Evolutionary conservation across 306 rosid species (phyloP), one percentile per base, ranked within the genome.

Genomic region (Dryas alaskensis): DNA sequence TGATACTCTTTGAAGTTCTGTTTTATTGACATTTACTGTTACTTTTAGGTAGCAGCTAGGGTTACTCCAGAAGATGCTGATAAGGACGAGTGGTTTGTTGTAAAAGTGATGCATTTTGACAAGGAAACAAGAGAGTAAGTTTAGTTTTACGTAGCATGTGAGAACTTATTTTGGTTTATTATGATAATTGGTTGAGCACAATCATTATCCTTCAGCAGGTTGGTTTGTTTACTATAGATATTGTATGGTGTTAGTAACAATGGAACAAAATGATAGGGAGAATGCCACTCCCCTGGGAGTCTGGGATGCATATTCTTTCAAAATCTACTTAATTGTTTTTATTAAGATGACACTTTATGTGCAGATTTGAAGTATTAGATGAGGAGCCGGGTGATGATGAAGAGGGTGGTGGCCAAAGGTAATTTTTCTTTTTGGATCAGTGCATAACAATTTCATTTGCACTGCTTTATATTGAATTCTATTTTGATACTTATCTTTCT

Each of bases 381-480:
- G 99, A 94, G 85, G 99, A 94, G 70, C 97, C 97, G 0, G 98
- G 96, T 48, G 99, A 94, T 82, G 97, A 94, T 70, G 97, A 94
- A 72, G 99, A 94, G 62, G 69, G 90, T 49, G 84, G 86, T 48
- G 96, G 87, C 75, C 99, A 84, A 80, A 86, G 96, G 99, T 94
- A 79, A 78, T 40, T 43, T 7, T 42, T 42, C 57, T 39, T 47
- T 47, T 73, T 14, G 25, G 52, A 65, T 73, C 14, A 44, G 12
- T 61, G 43, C 43, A 70, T 42, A 4, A 42, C 25, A 63, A 42
- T 65, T 54, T 22, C 5, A 12, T 54, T 42, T 51, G 50, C 44
- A 14, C 10, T 62, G 31, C 51, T 17, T 10, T 4, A 17, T 61
- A 8, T 46, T 16, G 6, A 11, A 54, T 47, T 31, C 49, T 57